Evolutionary conservation across 345 rosid species (phyloP), one percentile per base, ranked within the genome.

Genomic region (Mangifera indica): DNA sequence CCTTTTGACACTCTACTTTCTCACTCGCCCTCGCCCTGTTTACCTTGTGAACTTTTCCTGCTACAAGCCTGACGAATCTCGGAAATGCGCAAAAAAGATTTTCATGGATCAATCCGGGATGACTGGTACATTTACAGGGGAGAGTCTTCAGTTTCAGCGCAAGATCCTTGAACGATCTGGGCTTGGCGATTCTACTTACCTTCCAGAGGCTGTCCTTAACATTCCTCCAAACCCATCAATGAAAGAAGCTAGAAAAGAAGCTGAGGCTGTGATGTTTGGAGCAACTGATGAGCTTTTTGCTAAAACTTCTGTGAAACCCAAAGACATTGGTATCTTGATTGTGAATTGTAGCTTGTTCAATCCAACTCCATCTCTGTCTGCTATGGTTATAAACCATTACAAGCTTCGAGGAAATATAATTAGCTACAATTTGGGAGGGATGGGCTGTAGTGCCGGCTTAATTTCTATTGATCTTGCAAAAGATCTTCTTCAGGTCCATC

Each of bases 371-470:
- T 86, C 90, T 5, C 59, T 86, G 1, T 86, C 90, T 13, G 90
- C 88, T 4, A 84, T 86, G 86, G 71, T 86, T 59, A 78, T 86
- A 3, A 86, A 86, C 61, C 83, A 82, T 32, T 86, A 84, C 75
- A 86, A 84, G 84, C 84, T 86, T 53, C 79, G 90, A 48, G 90
- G 90, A 7, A 86, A 86, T 57, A 84, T 82, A 29, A 63, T 79
- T 14, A 86, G 86, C 72, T 84, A 81, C 66, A 86, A 84, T 66
- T 82, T 86, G 58, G 90, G 90, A 63, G 90, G 90, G 18, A 86
- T 86, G 90, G 90, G 90, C 10, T 86, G 90, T 68, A 86, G 90
- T 29, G 90, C 90, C 0, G 86, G 90, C 64, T 72, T 86, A 76
- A 86, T 86, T n/a, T 85, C 90, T 0, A 80, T 84, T 2, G 90